A percentile compares a stretch with the other conserved stretches of the same genome.
phyloP scores from a whole-genome alignment of 2,329 filamentous ascomycete species.

The Exserohilum turcica region DNA sequence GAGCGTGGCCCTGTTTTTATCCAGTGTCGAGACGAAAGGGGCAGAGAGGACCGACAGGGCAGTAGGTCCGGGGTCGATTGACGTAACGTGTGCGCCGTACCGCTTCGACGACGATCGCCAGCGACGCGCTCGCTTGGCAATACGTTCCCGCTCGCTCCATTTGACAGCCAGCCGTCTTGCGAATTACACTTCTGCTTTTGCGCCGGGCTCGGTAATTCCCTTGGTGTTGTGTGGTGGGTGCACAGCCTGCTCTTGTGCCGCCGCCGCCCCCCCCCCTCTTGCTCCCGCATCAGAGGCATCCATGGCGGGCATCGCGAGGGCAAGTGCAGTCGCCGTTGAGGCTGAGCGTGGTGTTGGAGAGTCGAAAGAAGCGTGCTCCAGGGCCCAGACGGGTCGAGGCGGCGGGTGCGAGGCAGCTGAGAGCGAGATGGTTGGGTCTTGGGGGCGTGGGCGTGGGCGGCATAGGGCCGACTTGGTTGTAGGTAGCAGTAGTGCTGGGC shows the following conservation, averaged over 20 bases:
- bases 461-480: constrained; percentile 18
- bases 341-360: constrained; percentile 15
- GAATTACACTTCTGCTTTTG: constrained; percentile 13
- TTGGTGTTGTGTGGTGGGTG: constrained; percentile 1
- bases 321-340: constrained; percentile 11
- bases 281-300: constrained; percentile 15
- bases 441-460: no score
- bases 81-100: constrained; percentile 21
- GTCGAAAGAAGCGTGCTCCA: constrained; percentile 1
- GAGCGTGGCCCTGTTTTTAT: constrained; percentile 8
- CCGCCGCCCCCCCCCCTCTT: constrained; percentile 2
- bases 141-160: constrained; percentile 9
- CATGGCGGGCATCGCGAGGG: neutral
- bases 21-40: neutral
- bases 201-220: constrained; percentile 9
- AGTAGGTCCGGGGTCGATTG: neutral
- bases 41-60: neutral
- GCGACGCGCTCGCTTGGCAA: constrained; percentile 17
- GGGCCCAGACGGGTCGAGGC: constrained; percentile 21
- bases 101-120: constrained; percentile 17
- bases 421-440: no score
- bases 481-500: constrained; percentile 17
- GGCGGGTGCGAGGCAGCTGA: neutral
- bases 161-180: constrained; percentile 9
- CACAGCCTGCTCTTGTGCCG: constrained; percentile 3